Percentiles rank a stretch among this genome's conserved stretches.
Evolutionary conservation across 2,329 filamentous ascomycete species (phyloP).

Genomic region (Colletotrichum zoysiae): DNA sequence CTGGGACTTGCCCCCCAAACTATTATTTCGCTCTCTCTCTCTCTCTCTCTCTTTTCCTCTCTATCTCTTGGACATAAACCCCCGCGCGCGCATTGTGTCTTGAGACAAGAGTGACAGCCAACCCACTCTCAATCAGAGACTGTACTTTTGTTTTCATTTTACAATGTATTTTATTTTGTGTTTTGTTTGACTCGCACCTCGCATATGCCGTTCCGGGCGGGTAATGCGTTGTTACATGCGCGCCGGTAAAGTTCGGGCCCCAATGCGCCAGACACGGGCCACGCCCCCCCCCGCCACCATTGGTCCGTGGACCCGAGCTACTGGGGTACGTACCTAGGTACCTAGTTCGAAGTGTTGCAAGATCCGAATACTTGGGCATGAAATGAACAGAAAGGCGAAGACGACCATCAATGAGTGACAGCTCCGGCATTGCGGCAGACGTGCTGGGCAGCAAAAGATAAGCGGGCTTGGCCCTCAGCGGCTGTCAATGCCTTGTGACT

Average conservation of each 20-base stretch:
- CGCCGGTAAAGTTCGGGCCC: conserved; percentile 37
- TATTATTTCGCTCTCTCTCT: neutral
- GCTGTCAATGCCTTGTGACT: conserved; percentile 16
- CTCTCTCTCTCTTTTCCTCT: neutral
- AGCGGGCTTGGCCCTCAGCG: neutral
- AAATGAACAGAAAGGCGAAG: neutral
- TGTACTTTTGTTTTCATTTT: too few species aligned
- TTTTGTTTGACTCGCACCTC: conserved; percentile 4
- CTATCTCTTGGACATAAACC: neutral
- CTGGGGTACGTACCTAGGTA: neutral
- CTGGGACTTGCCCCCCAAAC: neutral
- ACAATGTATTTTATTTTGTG: neutral
- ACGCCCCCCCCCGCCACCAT: conserved; percentile 29
- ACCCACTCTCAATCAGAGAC: neutral
- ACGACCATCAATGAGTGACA: neutral
- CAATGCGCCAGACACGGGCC: conserved; percentile 24
- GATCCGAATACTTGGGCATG: neutral
- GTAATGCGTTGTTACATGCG: conserved; percentile 17
- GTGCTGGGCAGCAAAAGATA: neutral
- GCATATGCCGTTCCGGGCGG: conserved; percentile 4
- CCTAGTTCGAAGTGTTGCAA: neutral
- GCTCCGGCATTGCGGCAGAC: neutral
- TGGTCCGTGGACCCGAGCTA: conserved; percentile 4
- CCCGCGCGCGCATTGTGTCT: neutral
- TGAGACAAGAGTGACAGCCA: neutral